phyloP scores from a whole-genome alignment of 306 rosid genomes.

The Amphicarpaea edgeworthii region DNA sequence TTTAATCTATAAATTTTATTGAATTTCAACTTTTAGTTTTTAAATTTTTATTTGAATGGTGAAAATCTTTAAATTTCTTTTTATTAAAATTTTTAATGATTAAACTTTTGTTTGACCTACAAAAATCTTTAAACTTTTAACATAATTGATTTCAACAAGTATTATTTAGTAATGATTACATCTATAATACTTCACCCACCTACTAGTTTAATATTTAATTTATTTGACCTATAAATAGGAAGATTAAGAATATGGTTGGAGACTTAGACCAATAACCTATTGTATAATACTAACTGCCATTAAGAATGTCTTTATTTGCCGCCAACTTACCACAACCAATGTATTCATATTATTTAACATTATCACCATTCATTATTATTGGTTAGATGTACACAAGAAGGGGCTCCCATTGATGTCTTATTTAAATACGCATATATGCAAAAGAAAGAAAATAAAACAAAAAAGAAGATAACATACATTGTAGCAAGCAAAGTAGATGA shows the following conservation, averaged over 20 bases:
- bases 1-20: no score
- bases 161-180: constrained; percentile 36
- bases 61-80: no score
- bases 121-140: no score
- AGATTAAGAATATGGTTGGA: constrained; percentile 28
- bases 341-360: constrained; percentile 14
- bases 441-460: constrained; percentile 39
- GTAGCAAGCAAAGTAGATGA: constrained; percentile 44
- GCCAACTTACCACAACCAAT: constrained; percentile 32
- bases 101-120: no score
- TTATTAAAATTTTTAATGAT: no score
- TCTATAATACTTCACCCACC: constrained; percentile 24
- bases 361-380: constrained; percentile 41
- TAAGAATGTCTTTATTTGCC: constrained; percentile 28
- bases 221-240: not conserved
- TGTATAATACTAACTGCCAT: constrained; percentile 11
- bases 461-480: constrained; percentile 28
- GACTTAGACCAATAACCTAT: constrained; percentile 19
- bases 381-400: constrained; percentile 18
- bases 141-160: no score
- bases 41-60: no score
- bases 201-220: constrained; percentile 33
- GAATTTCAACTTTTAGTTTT: no score
- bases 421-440: constrained; percentile 23
- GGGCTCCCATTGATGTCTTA: constrained; percentile 25